These are phyloP conservation scores for Centella asiatica DNA, from an alignment of 129 eudicot genomes.

Conservation along the genomic window DNA sequence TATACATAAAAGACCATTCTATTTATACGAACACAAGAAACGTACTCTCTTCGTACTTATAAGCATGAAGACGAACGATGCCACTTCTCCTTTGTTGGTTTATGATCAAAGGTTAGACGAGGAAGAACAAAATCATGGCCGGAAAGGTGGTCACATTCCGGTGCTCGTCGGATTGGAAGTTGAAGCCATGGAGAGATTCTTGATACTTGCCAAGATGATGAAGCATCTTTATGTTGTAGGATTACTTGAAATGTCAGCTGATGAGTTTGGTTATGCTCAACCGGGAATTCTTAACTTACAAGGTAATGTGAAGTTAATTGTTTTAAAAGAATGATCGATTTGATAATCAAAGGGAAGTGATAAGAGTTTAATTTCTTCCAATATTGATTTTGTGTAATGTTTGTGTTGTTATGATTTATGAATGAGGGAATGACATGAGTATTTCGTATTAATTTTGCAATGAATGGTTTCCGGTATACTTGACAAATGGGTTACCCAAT, in stretches of 20 bases:
- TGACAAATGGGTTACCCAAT: too few relatives aligned
- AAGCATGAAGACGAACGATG: not conserved
- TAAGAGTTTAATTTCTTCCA: not conserved
- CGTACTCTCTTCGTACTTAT: too few relatives aligned
- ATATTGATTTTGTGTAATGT: not conserved
- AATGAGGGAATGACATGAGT: too few relatives aligned
- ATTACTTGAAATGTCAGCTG: slow-evolving; percentile 17
- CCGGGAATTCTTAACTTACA: not conserved
- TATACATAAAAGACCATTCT: too few relatives aligned
- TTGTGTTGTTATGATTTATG: not conserved
- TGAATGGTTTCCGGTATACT: too few relatives aligned
- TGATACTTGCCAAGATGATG: slow-evolving; percentile 9
- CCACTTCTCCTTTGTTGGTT: not conserved
- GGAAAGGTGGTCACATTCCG: slow-evolving; percentile 19
- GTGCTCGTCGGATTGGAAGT: slow-evolving; percentile 14
- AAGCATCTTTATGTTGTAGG: slow-evolving; percentile 19
- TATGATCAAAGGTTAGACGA: not conserved
- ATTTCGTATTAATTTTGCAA: too few relatives aligned
- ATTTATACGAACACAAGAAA: too few relatives aligned
- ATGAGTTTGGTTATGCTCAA: slow-evolving; percentile 15
- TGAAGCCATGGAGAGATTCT: slow-evolving; percentile 13
- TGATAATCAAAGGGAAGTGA: slow-evolving; percentile 7
- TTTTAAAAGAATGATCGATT: slow-evolving; percentile 1
- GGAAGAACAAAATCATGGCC: not conserved
- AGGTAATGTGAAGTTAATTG: not conserved